Percentiles rank a stretch among this genome's conserved stretches.
Conservation (phyloP, 306 rosid species). For the Pueraria montana region DNA sequence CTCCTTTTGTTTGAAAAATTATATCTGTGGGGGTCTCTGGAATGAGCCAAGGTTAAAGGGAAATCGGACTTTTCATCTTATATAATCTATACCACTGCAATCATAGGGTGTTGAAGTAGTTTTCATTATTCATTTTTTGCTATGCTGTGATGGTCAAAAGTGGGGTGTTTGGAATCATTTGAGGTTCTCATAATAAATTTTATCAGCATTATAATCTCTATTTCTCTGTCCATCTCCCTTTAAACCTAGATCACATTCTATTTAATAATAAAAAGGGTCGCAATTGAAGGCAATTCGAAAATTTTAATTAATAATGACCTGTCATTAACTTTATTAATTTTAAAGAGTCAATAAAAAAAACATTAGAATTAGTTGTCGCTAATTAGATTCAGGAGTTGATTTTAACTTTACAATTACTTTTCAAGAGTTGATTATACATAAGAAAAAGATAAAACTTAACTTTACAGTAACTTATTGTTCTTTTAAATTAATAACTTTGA, state of each 20-base stretch:
- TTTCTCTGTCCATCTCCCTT: too few species aligned
- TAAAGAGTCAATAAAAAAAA: background rate
- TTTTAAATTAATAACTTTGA: too few species aligned
- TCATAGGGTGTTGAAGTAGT: constrained; percentile 62
- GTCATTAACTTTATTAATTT: background rate
- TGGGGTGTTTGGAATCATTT: constrained; percentile 64
- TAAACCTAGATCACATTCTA: too few species aligned
- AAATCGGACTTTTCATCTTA: constrained; percentile 7
- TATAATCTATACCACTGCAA: constrained; percentile 49
- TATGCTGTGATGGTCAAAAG: constrained; percentile 72
- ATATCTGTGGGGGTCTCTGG: constrained; percentile 10
- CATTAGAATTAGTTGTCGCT: background rate
- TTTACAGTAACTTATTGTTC: too few species aligned
- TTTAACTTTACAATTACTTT: background rate
- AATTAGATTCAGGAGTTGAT: background rate
- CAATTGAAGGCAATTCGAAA: too few species aligned
- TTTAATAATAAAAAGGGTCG: too few species aligned
- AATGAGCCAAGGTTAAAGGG: constrained; percentile 30
- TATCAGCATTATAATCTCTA: constrained; percentile 52
- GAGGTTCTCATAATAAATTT: constrained; percentile 48
- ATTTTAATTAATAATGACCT: background rate
- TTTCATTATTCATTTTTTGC: constrained; percentile 24
- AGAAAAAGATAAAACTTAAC: too few species aligned
- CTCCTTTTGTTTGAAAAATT: constrained; percentile 18
- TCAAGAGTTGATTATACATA: too few species aligned